A percentile compares a stretch with the other conserved stretches of the same genome.
Conservation (phyloP, 2,329 filamentous ascomycete genomes). For the Aspergillus neoniger region DNA sequence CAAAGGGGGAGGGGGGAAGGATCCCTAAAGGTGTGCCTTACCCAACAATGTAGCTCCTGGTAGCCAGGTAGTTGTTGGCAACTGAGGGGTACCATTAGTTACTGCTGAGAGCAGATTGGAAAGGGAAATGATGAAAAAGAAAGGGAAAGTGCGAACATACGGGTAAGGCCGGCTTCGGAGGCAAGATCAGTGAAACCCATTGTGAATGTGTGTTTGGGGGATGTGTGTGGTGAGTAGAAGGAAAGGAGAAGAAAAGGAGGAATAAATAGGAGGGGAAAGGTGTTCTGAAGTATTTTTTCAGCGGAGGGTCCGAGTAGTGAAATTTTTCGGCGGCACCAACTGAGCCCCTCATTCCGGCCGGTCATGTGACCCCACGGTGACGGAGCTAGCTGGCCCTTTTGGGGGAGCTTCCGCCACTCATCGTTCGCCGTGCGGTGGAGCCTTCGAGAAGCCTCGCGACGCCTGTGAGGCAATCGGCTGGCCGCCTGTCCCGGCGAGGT, state of each 20-base stretch:
- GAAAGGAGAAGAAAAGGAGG: slow-evolving; percentile 20
- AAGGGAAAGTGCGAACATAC: slow-evolving; percentile 47
- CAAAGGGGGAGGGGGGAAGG: slow-evolving; percentile 25
- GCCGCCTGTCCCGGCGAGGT: slow-evolving; percentile 4
- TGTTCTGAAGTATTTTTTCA: slow-evolving; percentile 36
- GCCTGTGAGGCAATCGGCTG: slow-evolving; percentile 8
- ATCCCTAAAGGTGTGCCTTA: slow-evolving; percentile 52
- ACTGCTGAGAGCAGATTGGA: slow-evolving; percentile 14
- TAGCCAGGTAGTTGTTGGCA: slow-evolving; percentile 51
- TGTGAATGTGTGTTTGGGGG: slow-evolving; percentile 32
- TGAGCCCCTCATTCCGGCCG: slow-evolving; percentile 25
- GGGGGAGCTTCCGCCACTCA: slow-evolving; percentile 37
- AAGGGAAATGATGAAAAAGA: slow-evolving; percentile 21
- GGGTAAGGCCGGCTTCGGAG: slow-evolving; percentile 62
- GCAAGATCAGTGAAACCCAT: slow-evolving; percentile 71
- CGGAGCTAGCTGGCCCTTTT: slow-evolving; percentile 28
- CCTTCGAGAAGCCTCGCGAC: slow-evolving; percentile 35
- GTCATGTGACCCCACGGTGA: slow-evolving; percentile 35
- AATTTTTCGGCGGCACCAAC: slow-evolving; percentile 25
- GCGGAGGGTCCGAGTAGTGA: slow-evolving; percentile 21
- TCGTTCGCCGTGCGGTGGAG: slow-evolving; percentile 29
- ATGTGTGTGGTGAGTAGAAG: slow-evolving; percentile 23
- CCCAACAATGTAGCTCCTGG: slow-evolving; percentile 80
- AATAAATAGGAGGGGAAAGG: slow-evolving; percentile 32
- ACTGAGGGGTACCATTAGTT: slow-evolving; percentile 42